phyloP scores from a whole-genome alignment of 306 rosid genomes.

The Leucaena leucocephala region DNA sequence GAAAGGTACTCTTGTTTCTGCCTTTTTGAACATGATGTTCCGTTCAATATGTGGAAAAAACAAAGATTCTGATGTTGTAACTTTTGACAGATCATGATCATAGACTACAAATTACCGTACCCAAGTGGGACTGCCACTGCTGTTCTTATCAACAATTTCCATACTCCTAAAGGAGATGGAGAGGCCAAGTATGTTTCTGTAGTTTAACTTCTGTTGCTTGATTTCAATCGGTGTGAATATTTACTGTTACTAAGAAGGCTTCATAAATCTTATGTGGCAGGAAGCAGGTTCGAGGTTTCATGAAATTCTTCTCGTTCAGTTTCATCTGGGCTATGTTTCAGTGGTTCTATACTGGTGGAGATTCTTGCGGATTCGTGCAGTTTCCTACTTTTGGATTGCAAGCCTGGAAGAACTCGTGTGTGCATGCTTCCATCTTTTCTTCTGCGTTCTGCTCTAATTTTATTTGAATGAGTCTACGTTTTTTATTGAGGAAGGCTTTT shows the following conservation, averaged over 20 bases:
- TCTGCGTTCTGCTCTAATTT: neutral
- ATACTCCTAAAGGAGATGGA: constrained; percentile 84
- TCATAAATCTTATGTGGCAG: constrained; percentile 47
- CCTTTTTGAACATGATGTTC: neutral
- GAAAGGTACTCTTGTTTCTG: constrained; percentile 62
- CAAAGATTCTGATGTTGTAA: constrained; percentile 37
- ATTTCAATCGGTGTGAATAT: constrained; percentile 19
- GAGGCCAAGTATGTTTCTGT: constrained; percentile 73
- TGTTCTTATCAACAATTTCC: constrained; percentile 95
- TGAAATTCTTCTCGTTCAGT: constrained; percentile 73
- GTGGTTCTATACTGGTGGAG: constrained; percentile 92
- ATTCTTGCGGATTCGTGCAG: constrained; percentile 78
- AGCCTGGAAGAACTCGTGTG: constrained; percentile 87
- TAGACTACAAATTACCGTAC: constrained; percentile 84
- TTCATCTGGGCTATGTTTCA: constrained; percentile 92
- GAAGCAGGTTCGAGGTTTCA: constrained; percentile 86
- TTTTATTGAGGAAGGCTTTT: neutral
- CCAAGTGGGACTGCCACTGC: constrained; percentile 99
- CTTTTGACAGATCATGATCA: constrained; percentile 83
- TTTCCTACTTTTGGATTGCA: constrained; percentile 93
- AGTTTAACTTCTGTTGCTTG: neutral
- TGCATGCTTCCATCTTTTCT: constrained; percentile 23
- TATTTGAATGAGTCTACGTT: neutral
- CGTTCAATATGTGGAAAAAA: constrained; percentile 21
- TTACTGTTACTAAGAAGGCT: constrained; percentile 34